Conservation (phyloP, 2,329 filamentous ascomycete genomes). For the Ophiostoma sp. region DNA sequence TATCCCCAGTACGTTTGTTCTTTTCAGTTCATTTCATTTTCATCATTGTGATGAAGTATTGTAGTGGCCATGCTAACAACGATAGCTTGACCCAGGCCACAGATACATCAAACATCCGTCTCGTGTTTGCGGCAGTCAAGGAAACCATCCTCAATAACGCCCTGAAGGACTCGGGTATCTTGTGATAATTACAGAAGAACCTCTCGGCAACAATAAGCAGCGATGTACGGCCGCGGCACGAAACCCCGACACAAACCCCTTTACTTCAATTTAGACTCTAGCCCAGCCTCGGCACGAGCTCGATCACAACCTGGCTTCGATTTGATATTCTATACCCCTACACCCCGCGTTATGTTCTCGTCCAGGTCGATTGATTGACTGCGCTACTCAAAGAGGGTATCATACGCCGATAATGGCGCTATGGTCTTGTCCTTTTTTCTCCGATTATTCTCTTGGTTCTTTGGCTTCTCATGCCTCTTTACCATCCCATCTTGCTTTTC, state of each 20-base stretch:
- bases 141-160: constrained; percentile 98
- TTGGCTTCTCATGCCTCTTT: neutral
- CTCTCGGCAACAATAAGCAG: neutral
- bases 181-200: constrained; percentile 46
- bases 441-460: neutral
- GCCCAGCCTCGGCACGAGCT: neutral
- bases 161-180: constrained; percentile 93
- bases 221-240: too few relatives aligned
- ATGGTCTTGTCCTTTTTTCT: neutral
- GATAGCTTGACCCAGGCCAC: constrained; percentile 91
- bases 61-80: neutral
- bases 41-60: too few relatives aligned
- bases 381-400: neutral
- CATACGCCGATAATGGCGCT: neutral
- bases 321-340: neutral
- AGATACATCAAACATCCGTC: constrained; percentile 94
- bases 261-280: neutral
- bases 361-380: neutral
- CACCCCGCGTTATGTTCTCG: neutral
- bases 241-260: neutral
- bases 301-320: neutral
- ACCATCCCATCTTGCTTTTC: neutral
- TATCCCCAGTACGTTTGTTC: constrained; percentile 80
- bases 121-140: constrained; percentile 97
- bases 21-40: neutral